phyloP scores from a whole-genome alignment of 2,329 filamentous ascomycete species.

The Rhexocercosporidium sp. region DNA sequence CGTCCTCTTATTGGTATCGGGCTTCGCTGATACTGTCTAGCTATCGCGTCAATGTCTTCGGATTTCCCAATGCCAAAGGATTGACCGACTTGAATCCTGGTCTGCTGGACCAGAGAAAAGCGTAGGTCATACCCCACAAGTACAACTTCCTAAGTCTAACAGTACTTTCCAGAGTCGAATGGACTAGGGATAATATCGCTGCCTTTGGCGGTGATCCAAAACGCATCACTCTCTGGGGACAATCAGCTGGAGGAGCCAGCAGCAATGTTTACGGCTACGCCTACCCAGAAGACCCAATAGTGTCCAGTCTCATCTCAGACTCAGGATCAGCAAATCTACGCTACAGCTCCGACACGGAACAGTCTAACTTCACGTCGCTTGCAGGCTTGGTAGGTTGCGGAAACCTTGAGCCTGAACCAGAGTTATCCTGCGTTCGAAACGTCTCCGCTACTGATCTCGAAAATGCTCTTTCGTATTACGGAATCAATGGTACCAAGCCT shows the following conservation, averaged over 20 bases:
- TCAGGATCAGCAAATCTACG: conserved; percentile 16
- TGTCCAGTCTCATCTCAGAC: conserved; percentile 29
- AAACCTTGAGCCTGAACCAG: conserved; percentile 30
- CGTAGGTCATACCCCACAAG: not conserved
- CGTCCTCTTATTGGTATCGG: too few species aligned
- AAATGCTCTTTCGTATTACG: too few species aligned
- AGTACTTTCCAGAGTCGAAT: conserved; percentile 41
- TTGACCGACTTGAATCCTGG: conserved; percentile 46
- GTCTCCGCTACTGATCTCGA: too few species aligned
- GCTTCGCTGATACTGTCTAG: not conserved
- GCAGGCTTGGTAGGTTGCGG: conserved; percentile 37
- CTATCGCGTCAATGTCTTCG: conserved; percentile 44
- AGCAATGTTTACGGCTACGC: conserved; percentile 35
- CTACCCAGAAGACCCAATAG: conserved; percentile 35
- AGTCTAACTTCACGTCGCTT: conserved; percentile 36
- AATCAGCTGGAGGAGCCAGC: conserved; percentile 33
- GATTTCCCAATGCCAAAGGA: conserved; percentile 33
- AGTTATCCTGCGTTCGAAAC: conserved; percentile 10
- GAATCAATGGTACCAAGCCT: too few species aligned
- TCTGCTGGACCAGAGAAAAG: conserved; percentile 60
- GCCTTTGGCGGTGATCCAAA: conserved; percentile 61
- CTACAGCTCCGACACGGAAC: conserved; percentile 17
- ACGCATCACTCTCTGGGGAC: conserved; percentile 39
- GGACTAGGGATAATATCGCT: conserved; percentile 60
- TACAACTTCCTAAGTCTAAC: not conserved